A percentile compares a stretch with the other conserved stretches of the same genome.
These are phyloP conservation scores for Kokia cookei DNA, from an alignment of 441 rosid species.

Conservation along the genomic window DNA sequence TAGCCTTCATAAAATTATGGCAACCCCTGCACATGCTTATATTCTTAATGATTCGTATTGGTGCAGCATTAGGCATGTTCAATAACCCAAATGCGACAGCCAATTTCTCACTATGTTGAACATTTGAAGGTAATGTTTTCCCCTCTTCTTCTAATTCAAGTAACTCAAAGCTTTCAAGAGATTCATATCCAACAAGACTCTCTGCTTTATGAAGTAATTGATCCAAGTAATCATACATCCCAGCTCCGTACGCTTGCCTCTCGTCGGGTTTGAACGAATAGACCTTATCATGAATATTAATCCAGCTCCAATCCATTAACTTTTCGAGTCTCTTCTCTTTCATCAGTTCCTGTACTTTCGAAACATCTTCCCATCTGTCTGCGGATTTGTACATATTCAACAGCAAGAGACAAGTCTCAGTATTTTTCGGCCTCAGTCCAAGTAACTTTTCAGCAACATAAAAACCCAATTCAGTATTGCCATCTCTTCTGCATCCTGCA, in stretches of 20 bases:
- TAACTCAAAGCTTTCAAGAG: conserved; percentile 5
- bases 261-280: conserved; percentile 31
- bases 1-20: conserved; percentile 40
- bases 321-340: conserved; percentile 23
- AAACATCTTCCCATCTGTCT: conserved; percentile 38
- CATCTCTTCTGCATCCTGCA: conserved; percentile 38
- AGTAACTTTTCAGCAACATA: conserved; percentile 43
- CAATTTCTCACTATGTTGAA: conserved; percentile 39
- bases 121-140: conserved; percentile 11
- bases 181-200: conserved; percentile 23
- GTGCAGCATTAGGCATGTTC: conserved; percentile 20
- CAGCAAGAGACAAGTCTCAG: conserved; percentile 25
- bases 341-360: conserved; percentile 26
- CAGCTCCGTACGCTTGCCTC: conserved; percentile 13
- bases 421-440: conserved; percentile 30
- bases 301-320: conserved; percentile 45
- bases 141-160: conserved; percentile 18
- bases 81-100: conserved; percentile 51
- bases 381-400: conserved; percentile 27
- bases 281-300: conserved; percentile 34
- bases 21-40: conserved; percentile 38
- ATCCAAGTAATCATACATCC: conserved; percentile 21
- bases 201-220: conserved; percentile 35
- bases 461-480: conserved; percentile 32
- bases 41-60: conserved; percentile 35